Base-by-base conservation (phyloP, 495 filamentous ascomycete species). In the Neurospora sp. region DNA sequence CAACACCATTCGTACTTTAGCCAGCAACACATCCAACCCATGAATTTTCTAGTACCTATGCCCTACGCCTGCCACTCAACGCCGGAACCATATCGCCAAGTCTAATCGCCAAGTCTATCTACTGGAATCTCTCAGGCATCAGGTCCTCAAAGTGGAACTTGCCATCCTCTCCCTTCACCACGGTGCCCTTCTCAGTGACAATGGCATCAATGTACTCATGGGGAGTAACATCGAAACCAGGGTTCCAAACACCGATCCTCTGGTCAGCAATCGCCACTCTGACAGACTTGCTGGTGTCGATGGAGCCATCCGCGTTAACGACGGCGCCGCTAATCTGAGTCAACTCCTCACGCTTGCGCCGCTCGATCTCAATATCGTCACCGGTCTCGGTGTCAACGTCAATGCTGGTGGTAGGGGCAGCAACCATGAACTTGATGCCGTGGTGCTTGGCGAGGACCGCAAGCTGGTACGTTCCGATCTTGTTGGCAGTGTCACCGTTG, bases 401-500 rank as follows among this genome's bases (percentile, higher is more conserved):
- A 76, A 99, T 94, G 71, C 92, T 97, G 10, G 96, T 98, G 22
- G 93, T 91, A 12, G 96, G 96, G 3, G 96, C 96, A 5, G 96
- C 96, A 10, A 98, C 94, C 38, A 99, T 85, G 79, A 99, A 99
- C 79, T 96, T 98, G 69, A 98, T 87, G 20, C 90, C 92, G 79
- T 98, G 96, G 77, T 93, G 84, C 73, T 86, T 90, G 31, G 96
- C 96, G 38, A 96, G 85, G 4, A 97, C 92, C 12, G 96, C 94
- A 39, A 99, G 87, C 46, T 87, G 82, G 80, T 98, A 98, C n/a
- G 96, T 99, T 39, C 96, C 96, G 72, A 99, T 96, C 83, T 99
- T 99, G 81, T 99, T 99, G 61, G 96, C 96, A 3, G 96, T 98
- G 82, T 99, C 96, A 41, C 96, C 96, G 78, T 99, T 99, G 39